A percentile compares a stretch with the other conserved stretches of the same genome.
Evolutionary conservation across 164 flowering plant species (phyloP).

Genomic region (Macadamia tetraphylla): DNA sequence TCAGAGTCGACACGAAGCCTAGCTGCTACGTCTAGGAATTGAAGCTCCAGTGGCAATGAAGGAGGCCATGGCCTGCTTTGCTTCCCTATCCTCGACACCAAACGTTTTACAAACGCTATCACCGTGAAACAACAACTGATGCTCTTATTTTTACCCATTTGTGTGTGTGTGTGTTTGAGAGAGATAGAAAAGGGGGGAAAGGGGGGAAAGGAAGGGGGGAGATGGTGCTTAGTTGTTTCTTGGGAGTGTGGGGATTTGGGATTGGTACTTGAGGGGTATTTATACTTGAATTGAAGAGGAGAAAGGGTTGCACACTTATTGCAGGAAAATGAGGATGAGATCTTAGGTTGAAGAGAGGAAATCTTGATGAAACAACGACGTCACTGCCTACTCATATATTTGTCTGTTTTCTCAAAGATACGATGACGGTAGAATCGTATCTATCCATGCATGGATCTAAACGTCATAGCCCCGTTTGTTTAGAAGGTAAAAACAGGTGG

Average conservation of each 20-base stretch:
- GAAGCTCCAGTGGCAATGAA: slow-evolving; percentile 23
- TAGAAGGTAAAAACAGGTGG: too few species aligned
- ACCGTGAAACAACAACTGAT: slow-evolving; percentile 8
- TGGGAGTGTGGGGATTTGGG: too few species aligned
- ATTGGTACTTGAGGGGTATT: neutral
- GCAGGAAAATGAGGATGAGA: slow-evolving; percentile 25
- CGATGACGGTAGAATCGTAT: slow-evolving; percentile 12
- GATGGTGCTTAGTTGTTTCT: too few species aligned
- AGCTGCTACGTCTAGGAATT: slow-evolving; percentile 23
- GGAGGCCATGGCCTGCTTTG: slow-evolving; percentile 20
- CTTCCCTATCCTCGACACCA: slow-evolving; percentile 14
- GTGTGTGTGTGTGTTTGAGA: neutral
- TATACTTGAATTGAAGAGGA: neutral
- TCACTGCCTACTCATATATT: neutral
- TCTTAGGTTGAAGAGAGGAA: slow-evolving; percentile 22
- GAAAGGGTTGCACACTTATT: neutral
- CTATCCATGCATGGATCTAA: neutral
- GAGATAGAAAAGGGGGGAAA: neutral
- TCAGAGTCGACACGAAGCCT: slow-evolving; percentile 28
- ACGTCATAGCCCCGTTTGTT: too few species aligned
- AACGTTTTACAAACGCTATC: slow-evolving; percentile 15
- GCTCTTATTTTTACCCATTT: slow-evolving; percentile 5
- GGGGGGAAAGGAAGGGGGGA: too few species aligned
- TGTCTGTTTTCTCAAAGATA: slow-evolving; percentile 27
- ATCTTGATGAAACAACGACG: slow-evolving; percentile 4